Conservation (phyloP, 1,284 basidiomycete species). For the Leccinum huronense region DNA sequence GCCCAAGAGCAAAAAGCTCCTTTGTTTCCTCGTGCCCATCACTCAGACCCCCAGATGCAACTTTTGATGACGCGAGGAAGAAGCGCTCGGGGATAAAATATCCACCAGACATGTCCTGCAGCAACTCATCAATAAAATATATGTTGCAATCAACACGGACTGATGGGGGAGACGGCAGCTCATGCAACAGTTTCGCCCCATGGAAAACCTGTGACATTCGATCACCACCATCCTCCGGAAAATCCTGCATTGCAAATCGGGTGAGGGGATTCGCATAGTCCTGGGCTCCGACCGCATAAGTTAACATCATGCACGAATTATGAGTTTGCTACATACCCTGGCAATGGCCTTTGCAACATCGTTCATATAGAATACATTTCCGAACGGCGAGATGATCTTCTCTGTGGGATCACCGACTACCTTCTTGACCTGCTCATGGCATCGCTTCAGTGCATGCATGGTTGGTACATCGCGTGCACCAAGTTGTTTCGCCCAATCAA, state of each 20-base stretch:
- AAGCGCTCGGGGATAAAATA: slow-evolving; percentile 29
- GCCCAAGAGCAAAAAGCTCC: background rate
- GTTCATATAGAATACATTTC: slow-evolving; percentile 18
- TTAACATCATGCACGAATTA: background rate
- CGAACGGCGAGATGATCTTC: background rate
- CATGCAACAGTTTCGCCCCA: slow-evolving; percentile 26
- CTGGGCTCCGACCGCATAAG: slow-evolving; percentile 16
- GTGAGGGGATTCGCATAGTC: slow-evolving; percentile 32
- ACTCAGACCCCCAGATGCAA: background rate
- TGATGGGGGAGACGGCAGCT: slow-evolving; percentile 24
- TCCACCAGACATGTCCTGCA: slow-evolving; percentile 3
- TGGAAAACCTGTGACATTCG: slow-evolving; percentile 26
- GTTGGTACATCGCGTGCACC: background rate
- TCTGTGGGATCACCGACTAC: slow-evolving; percentile 5
- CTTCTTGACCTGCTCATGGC: background rate
- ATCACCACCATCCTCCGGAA: slow-evolving; percentile 22
- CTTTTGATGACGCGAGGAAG: slow-evolving; percentile 12
- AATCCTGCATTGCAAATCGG: slow-evolving; percentile 24
- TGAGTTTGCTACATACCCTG: background rate
- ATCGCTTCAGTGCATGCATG: background rate
- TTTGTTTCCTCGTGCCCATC: background rate
- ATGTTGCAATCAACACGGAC: slow-evolving; percentile 16
- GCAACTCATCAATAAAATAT: slow-evolving; percentile 29
- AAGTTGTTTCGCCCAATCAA: slow-evolving; percentile 13
- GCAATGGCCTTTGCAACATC: slow-evolving; percentile 5